Evolutionary conservation across 2,329 filamentous ascomycete species (phyloP).

Genomic region (Fusarium burgessii): DNA sequence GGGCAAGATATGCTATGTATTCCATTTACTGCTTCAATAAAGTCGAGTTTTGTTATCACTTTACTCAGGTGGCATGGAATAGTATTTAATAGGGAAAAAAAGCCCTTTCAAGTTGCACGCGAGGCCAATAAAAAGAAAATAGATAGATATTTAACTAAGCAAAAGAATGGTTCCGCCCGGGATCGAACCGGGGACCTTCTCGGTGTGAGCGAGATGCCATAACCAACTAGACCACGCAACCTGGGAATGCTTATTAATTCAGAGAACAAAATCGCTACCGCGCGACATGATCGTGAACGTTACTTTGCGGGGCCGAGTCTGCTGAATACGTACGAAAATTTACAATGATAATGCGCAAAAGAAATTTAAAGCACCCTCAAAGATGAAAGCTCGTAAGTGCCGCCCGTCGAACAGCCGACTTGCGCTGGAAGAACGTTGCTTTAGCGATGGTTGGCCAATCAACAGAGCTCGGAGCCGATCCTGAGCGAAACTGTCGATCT

Average conservation of each 20-base stretch:
- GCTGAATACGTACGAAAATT: accelerated
- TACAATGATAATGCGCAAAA: accelerated
- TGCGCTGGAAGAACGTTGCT: neutral
- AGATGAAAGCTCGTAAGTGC: no score
- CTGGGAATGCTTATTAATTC: neutral
- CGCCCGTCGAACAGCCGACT: neutral
- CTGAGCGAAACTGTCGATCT: neutral
- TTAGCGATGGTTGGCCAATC: no score
- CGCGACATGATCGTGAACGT: accelerated
- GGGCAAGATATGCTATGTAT: neutral
- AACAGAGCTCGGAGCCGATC: no score
- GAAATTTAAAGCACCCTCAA: no score
- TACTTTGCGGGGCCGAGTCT: accelerated
- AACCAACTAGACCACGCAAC: conserved; percentile 36
- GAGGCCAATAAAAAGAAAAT: no score
- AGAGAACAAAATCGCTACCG: accelerated
- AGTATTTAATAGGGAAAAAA: accelerated
- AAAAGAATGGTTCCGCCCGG: conserved; percentile 27
- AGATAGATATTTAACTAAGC: neutral
- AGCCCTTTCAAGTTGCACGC: no score
- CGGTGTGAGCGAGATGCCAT: conserved; percentile 36
- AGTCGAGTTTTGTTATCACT: no score
- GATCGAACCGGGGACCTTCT: conserved; percentile 35
- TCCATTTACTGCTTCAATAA: neutral
- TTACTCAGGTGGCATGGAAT: neutral